Evolutionary conservation across 1,284 basidiomycete genomes (phyloP).

Genomic region (Grifola frondosa): DNA sequence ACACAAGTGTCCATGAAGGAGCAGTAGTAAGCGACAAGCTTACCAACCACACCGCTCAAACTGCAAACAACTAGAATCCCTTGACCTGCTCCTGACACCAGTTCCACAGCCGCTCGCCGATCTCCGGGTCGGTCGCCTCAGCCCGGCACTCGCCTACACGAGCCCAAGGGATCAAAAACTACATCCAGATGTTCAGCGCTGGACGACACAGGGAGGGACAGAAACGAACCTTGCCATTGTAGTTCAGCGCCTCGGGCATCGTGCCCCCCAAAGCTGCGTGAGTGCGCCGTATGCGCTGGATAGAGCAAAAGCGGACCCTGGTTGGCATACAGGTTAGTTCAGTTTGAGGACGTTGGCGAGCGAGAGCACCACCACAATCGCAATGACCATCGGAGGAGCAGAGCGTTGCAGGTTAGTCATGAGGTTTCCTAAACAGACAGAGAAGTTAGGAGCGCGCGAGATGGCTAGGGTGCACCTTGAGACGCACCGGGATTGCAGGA

Average conservation of each 20-base stretch:
- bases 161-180: slow-evolving; percentile 52
- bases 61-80: slow-evolving; percentile 8
- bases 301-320: slow-evolving; percentile 9
- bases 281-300: slow-evolving; percentile 21
- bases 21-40: too few species aligned
- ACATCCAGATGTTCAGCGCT: neutral
- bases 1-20: too few species aligned
- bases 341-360: too few species aligned
- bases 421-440: slow-evolving; percentile 14
- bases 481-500: slow-evolving; percentile 39
- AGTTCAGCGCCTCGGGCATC: slow-evolving; percentile 21
- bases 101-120: slow-evolving; percentile 40
- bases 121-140: slow-evolving; percentile 34
- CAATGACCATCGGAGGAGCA: slow-evolving; percentile 1
- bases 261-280: slow-evolving; percentile 27
- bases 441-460: neutral
- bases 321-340: too few species aligned
- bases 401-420: slow-evolving; percentile 16
- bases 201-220: neutral
- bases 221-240: slow-evolving; percentile 23
- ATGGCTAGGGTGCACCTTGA: too few species aligned
- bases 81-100: slow-evolving; percentile 43
- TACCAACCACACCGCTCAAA: too few species aligned
- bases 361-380: slow-evolving; percentile 8
- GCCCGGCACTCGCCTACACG: slow-evolving; percentile 33